Conservation (phyloP, 2,329 filamentous ascomycete species). For the Fusarium verrucosum region DNA sequence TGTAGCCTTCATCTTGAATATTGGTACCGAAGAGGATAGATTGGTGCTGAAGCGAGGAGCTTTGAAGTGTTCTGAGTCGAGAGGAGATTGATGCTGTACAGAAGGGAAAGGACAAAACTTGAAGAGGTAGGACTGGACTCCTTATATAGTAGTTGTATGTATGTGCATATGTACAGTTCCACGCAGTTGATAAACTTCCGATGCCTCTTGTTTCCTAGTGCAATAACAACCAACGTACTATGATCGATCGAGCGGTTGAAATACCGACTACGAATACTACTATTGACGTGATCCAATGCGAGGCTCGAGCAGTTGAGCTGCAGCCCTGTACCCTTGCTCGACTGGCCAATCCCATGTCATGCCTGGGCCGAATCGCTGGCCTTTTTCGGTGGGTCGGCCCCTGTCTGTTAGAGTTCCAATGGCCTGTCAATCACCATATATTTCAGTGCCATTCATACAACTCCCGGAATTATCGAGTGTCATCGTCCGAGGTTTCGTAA, state of each 20-base stretch:
- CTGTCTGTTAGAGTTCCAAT: constrained; percentile 3
- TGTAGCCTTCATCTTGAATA: constrained; percentile 54
- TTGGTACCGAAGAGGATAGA: constrained; percentile 6
- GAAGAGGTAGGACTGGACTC: constrained; percentile 3
- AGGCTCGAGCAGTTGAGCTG: not conserved
- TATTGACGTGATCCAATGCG: not conserved
- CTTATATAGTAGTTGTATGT: no score
- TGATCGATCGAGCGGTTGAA: not conserved
- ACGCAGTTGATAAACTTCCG: constrained; percentile 1
- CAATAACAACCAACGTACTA: not conserved
- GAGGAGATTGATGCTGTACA: no score
- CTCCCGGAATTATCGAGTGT: constrained; percentile 9
- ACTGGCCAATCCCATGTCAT: not conserved
- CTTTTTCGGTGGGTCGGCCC: constrained; percentile 1
- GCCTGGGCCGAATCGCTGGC: not conserved
- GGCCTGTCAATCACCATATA: constrained; percentile 22
- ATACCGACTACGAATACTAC: constrained; percentile 2
- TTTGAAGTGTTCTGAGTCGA: not conserved
- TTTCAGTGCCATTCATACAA: constrained; percentile 6
- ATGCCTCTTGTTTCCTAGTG: not conserved
- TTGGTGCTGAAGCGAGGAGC: constrained; percentile 17
- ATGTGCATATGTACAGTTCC: no score
- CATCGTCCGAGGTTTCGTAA: constrained; percentile 5
- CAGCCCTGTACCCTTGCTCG: constrained; percentile 22
- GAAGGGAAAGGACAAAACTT: no score